These are phyloP conservation scores for Dioszegia crocea DNA, from an alignment of 768 basidiomycete species.

Conservation along the genomic window DNA sequence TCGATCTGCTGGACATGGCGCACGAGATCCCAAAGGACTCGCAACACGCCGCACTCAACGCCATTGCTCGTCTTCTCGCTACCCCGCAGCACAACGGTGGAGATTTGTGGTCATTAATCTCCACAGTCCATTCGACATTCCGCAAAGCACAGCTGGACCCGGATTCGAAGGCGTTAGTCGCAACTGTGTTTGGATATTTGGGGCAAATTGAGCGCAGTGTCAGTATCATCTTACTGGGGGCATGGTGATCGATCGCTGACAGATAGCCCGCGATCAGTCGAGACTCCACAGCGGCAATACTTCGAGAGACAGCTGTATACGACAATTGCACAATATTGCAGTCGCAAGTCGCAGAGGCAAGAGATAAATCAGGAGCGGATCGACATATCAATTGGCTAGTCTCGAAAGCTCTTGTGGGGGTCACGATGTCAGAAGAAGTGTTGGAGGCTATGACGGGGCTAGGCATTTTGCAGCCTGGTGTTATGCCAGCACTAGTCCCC, in stretches of 20 bases:
- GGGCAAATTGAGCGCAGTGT: constrained; percentile 44
- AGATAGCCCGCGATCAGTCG: constrained; percentile 38
- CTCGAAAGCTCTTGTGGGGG: constrained; percentile 26
- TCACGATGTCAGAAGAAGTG: constrained; percentile 25
- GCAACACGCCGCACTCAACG: constrained; percentile 40
- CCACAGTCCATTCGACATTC: constrained; percentile 35
- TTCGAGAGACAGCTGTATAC: constrained; percentile 31
- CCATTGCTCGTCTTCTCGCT: constrained; percentile 29
- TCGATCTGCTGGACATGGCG: constrained; percentile 38
- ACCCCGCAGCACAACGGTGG: constrained; percentile 27
- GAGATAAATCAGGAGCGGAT: constrained; percentile 27
- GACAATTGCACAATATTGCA: constrained; percentile 19
- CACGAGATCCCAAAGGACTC: constrained; percentile 41
- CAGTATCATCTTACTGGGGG: constrained; percentile 10
- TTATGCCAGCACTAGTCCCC: constrained; percentile 20
- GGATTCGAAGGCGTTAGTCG: constrained; percentile 37
- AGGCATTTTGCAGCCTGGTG: constrained; percentile 29
- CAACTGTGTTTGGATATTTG: constrained; percentile 39
- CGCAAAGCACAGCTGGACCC: constrained; percentile 19
- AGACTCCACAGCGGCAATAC: constrained; percentile 43
- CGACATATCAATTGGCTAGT: constrained; percentile 29
- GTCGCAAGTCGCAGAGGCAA: constrained; percentile 28
- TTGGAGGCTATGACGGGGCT: constrained; percentile 31
- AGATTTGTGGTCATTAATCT: constrained; percentile 34
- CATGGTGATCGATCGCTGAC: neutral